Percentiles rank a stretch among this genome's conserved stretches.
Conservation (phyloP, 2,329 filamentous ascomycete species). For the Ramularia endophylla region DNA sequence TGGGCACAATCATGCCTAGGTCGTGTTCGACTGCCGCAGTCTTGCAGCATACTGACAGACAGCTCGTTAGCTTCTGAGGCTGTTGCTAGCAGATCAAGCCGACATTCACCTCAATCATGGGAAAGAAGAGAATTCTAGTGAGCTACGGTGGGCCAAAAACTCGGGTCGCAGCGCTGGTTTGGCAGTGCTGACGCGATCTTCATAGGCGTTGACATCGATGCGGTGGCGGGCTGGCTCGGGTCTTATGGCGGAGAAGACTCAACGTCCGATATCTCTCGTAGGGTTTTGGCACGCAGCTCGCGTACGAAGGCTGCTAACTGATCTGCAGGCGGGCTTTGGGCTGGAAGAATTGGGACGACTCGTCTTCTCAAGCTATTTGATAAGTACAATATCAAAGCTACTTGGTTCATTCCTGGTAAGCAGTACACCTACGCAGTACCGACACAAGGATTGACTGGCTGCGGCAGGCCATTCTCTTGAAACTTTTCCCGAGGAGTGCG, state of each 20-base stretch:
- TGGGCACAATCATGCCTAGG: constrained; percentile 1
- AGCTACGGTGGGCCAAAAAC: constrained; percentile 23
- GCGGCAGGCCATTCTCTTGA: constrained; percentile 52
- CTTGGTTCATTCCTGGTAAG: constrained; percentile 52
- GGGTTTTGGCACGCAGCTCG: too few species aligned
- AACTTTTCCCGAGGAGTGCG: constrained; percentile 59
- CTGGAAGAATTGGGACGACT: constrained; percentile 59
- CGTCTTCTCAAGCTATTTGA: constrained; percentile 63
- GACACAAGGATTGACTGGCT: too few species aligned
- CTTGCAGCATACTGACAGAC: not conserved
- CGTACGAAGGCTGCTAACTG: too few species aligned
- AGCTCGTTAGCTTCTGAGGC: not conserved
- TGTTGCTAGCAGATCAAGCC: not conserved
- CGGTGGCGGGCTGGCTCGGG: constrained; percentile 67
- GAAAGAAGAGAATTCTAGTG: constrained; percentile 23
- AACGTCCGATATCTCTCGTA: constrained; percentile 59
- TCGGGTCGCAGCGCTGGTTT: too few species aligned
- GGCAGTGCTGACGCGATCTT: too few species aligned
- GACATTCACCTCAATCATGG: constrained; percentile 11
- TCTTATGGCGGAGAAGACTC: constrained; percentile 68
- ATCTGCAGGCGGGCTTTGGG: constrained; percentile 51
- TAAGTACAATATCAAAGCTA: constrained; percentile 64
- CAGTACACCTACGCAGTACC: too few species aligned
- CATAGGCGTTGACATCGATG: constrained; percentile 61
- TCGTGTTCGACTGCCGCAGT: constrained; percentile 1